These are phyloP conservation scores for Aspergillus sclerotialis DNA, from an alignment of 2,329 filamentous ascomycete genomes.

Conservation along the genomic window DNA sequence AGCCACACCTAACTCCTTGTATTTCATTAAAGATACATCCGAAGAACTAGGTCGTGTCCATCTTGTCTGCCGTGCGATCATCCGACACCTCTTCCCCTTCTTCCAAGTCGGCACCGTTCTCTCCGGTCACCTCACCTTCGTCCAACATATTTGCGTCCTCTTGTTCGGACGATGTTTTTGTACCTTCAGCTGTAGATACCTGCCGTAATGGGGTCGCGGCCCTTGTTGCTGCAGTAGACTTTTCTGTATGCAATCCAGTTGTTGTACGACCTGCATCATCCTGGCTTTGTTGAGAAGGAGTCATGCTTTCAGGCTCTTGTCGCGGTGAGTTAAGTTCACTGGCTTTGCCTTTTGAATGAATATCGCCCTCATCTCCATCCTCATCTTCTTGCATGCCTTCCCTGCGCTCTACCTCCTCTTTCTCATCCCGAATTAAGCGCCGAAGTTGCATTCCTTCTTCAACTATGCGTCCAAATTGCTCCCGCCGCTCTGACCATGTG, in stretches of 20 bases:
- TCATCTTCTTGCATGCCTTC: constrained; percentile 68
- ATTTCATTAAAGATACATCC: constrained; percentile 14
- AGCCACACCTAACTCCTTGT: constrained; percentile 20
- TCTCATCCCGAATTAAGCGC: constrained; percentile 84
- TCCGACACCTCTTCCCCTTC: constrained; percentile 44
- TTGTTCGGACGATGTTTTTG: constrained; percentile 28
- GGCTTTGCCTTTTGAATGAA: constrained; percentile 41
- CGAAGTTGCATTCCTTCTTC: constrained; percentile 84
- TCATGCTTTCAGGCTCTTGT: constrained; percentile 40
- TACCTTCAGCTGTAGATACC: constrained; percentile 29
- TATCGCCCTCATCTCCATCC: constrained; percentile 50
- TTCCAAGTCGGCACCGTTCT: constrained; percentile 37
- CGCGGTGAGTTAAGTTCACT: constrained; percentile 45
- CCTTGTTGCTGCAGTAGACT: constrained; percentile 18
- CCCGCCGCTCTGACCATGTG: constrained; percentile 77
- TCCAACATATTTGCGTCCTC: constrained; percentile 58
- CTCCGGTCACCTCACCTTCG: constrained; percentile 34
- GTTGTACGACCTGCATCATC: constrained; percentile 24
- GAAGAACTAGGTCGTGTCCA: constrained; percentile 53
- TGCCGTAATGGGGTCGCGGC: constrained; percentile 34
- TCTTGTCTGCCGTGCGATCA: constrained; percentile 48
- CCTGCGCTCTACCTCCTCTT: constrained; percentile 83
- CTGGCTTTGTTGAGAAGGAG: constrained; percentile 26
- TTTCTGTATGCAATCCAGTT: constrained; percentile 25
- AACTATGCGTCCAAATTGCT: constrained; percentile 83